phyloP scores from a whole-genome alignment of 352 stramenopile species.

The Phytophthora idaei region DNA sequence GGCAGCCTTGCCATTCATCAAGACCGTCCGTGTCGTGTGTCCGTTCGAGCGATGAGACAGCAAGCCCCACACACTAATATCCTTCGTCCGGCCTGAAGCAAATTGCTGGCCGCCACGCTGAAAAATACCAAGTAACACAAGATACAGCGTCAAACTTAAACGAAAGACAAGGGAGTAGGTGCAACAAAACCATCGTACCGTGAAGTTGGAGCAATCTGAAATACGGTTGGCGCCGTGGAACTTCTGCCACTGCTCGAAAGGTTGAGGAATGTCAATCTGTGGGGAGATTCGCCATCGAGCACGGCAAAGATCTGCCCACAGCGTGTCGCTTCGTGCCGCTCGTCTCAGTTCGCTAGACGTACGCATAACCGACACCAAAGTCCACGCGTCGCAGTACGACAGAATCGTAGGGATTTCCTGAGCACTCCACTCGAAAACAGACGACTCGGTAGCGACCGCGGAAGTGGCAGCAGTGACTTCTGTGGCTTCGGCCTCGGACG shows the following conservation, averaged over 20 bases:
- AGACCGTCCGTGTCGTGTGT: conserved; percentile 56
- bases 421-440: conserved; percentile 40
- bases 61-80: conserved; percentile 46
- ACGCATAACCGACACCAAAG: conserved; percentile 39
- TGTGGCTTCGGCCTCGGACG: conserved; percentile 3
- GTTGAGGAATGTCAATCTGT: conserved; percentile 6
- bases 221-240: conserved; percentile 48
- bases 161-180: too few relatives aligned
- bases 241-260: conserved; percentile 36
- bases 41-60: conserved; percentile 61
- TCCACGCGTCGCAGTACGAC: conserved; percentile 60
- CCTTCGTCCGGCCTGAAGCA: conserved; percentile 34
- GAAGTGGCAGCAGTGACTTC: conserved; percentile 3
- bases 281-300: conserved; percentile 39
- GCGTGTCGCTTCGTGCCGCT: conserved; percentile 22
- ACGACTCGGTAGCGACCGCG: conserved; percentile 1
- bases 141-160: too few relatives aligned
- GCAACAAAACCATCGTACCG: conserved; percentile 24
- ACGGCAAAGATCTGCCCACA: conserved; percentile 45
- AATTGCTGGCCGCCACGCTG: conserved; percentile 38
- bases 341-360: conserved; percentile 38
- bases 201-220: conserved; percentile 42
- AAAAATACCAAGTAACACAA: not conserved
- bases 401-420: conserved; percentile 53
- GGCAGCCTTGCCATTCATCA: conserved; percentile 46